A percentile compares a stretch with the other conserved stretches of the same genome.
phyloP scores from a whole-genome alignment of 140 eudicot species.

The Flaveria floridana region DNA sequence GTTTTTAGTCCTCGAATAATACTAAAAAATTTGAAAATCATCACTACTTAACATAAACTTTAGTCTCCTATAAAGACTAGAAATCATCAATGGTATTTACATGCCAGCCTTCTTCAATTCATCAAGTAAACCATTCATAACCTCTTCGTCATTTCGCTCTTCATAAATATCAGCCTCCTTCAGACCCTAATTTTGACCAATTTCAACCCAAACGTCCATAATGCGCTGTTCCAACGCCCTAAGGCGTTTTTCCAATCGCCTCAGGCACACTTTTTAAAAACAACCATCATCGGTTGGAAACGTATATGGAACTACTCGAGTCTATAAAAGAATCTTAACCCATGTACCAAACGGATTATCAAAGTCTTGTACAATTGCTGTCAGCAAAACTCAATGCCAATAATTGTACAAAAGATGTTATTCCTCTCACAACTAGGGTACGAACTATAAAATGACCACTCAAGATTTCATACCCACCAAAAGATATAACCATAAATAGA shows the following conservation, averaged over 20 bases:
- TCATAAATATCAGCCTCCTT: not conserved
- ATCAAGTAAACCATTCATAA: not conserved
- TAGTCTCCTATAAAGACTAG: not conserved
- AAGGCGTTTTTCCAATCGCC: not conserved
- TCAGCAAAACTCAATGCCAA: too few relatives aligned
- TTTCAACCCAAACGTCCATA: not conserved
- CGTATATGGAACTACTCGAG: not conserved
- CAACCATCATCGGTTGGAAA: not conserved
- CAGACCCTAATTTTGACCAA: not conserved
- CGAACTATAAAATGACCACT: not conserved
- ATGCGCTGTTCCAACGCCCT: not conserved
- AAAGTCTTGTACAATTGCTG: too few relatives aligned
- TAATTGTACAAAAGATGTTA: not conserved
- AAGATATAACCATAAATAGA: not conserved
- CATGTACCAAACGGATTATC: too few relatives aligned
- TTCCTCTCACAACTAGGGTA: not conserved
- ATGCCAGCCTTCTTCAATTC: not conserved
- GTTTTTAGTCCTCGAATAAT: not conserved
- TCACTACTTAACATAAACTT: not conserved
- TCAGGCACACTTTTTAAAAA: not conserved
- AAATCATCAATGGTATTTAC: too few relatives aligned
- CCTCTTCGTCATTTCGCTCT: not conserved
- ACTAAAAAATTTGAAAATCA: not conserved
- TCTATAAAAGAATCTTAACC: not conserved
- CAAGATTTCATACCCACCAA: not conserved